Evolutionary conservation across 176 grass and related monocot species (phyloP).

Genomic region (Eragrostis nindensis): DNA sequence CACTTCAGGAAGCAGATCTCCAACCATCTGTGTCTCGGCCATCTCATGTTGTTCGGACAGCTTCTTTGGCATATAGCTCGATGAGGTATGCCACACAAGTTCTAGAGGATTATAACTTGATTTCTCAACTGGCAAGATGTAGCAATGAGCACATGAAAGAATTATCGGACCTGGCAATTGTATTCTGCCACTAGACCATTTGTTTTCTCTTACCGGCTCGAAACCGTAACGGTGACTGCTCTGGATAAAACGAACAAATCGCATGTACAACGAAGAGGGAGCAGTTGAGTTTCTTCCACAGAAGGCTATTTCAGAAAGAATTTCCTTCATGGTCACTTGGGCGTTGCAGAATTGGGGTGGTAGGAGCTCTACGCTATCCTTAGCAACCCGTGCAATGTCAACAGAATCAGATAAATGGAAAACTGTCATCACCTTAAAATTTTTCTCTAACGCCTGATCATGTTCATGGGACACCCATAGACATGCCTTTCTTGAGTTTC

Average conservation of each 20-base stretch:
- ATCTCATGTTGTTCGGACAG: slow-evolving; percentile 31
- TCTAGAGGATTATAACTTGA: neutral
- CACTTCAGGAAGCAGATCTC: neutral
- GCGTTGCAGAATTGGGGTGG: slow-evolving; percentile 11
- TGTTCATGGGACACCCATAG: slow-evolving; percentile 31
- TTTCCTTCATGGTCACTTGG: neutral
- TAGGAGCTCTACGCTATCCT: neutral
- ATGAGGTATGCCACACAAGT: slow-evolving; percentile 15
- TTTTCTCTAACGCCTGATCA: slow-evolving; percentile 4
- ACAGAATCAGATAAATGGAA: neutral
- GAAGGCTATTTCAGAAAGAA: neutral
- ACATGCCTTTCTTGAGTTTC: neutral
- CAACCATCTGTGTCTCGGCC: neutral
- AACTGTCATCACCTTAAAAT: neutral
- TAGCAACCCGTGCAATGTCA: neutral
- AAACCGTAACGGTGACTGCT: slow-evolving; percentile 20
- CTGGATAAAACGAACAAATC: slow-evolving; percentile 1
- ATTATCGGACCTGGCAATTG: neutral
- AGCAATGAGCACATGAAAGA: slow-evolving; percentile 3
- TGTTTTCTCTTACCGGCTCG: neutral
- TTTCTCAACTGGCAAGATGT: slow-evolving; percentile 1
- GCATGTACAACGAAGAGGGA: neutral
- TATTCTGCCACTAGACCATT: neutral
- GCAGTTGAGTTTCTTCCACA: slow-evolving; percentile 1
- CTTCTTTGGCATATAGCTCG: slow-evolving; percentile 21